Evolutionary conservation across 371 early-diverging fungal genomes (phyloP).

Genomic region (Lichtheimia ramosa): DNA sequence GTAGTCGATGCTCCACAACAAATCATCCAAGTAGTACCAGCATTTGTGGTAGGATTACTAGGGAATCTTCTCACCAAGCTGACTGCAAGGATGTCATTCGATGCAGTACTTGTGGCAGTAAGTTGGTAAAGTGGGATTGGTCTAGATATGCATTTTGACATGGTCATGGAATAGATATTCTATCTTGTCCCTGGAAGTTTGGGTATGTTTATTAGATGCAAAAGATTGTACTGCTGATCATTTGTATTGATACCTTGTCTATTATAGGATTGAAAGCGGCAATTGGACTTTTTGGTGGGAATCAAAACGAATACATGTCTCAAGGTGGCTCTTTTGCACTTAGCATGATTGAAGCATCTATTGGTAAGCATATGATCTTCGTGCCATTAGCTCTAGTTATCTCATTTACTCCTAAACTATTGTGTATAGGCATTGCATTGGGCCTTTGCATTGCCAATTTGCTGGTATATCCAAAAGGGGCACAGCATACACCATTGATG

Average conservation of each 20-base stretch:
- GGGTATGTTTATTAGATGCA: slow-evolving; percentile 17
- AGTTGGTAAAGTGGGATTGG: not conserved
- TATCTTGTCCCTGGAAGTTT: slow-evolving; percentile 63
- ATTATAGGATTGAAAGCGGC: slow-evolving; percentile 41
- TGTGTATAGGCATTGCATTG: slow-evolving; percentile 52
- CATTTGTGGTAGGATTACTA: slow-evolving; percentile 19
- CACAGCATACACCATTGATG: slow-evolving; percentile 57
- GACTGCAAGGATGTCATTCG: slow-evolving; percentile 55
- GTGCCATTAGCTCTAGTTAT: not conserved
- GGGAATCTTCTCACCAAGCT: slow-evolving; percentile 42
- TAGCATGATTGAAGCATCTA: slow-evolving; percentile 40
- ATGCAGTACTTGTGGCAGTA: slow-evolving; percentile 55
- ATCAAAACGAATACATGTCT: slow-evolving; percentile 28
- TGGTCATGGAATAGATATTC: slow-evolving; percentile 21
- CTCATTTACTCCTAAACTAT: no score
- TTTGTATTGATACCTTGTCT: not conserved
- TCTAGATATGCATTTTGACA: not conserved
- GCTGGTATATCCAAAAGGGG: slow-evolving; percentile 59
- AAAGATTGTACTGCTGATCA: not conserved
- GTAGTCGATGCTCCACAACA: slow-evolving; percentile 48
- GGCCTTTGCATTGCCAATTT: slow-evolving; percentile 58
- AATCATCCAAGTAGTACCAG: slow-evolving; percentile 22
- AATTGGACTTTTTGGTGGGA: slow-evolving; percentile 38
- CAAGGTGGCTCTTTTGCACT: slow-evolving; percentile 47
- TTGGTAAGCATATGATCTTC: slow-evolving; percentile 12